These are phyloP conservation scores for Penicillium sumatraense DNA, from an alignment of 2,329 filamentous ascomycete genomes.

Conservation along the genomic window DNA sequence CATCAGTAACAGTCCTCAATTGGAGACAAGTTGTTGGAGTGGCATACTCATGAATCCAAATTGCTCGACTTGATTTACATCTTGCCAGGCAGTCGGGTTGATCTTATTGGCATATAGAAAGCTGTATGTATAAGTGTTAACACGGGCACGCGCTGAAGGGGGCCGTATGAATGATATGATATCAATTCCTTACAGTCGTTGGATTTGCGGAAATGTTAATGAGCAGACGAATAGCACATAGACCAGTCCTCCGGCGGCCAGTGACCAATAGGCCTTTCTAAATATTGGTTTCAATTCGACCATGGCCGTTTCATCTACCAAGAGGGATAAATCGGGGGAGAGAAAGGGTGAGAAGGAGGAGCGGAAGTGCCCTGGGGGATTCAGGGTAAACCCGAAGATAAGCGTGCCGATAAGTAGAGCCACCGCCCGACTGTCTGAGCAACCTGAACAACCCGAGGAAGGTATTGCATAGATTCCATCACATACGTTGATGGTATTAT, in stretches of 20 bases:
- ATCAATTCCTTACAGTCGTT: slow-evolving; percentile 71
- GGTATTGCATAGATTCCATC: too few species aligned
- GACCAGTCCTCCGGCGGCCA: slow-evolving; percentile 64
- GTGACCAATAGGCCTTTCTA: slow-evolving; percentile 58
- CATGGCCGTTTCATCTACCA: slow-evolving; percentile 26
- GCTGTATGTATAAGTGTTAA: slow-evolving; percentile 54
- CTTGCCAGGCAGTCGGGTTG: slow-evolving; percentile 71
- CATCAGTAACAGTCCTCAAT: slow-evolving; percentile 17
- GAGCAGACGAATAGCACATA: slow-evolving; percentile 71
- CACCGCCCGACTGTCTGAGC: too few species aligned
- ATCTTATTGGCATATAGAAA: slow-evolving; percentile 83
- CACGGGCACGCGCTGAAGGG: neutral
- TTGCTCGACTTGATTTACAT: slow-evolving; percentile 75
- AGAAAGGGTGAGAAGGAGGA: neutral
- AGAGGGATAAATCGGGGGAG: neutral
- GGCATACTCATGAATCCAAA: slow-evolving; percentile 82
- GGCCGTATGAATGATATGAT: neutral
- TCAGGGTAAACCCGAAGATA: too few species aligned
- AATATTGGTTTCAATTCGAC: slow-evolving; percentile 51
- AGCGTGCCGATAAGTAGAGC: too few species aligned
- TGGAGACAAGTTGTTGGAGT: neutral
- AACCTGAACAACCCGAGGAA: too few species aligned
- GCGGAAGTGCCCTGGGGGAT: neutral
- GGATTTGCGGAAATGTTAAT: slow-evolving; percentile 71
- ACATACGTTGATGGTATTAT: too few species aligned